Evolutionary conservation across 192 early-diverging fungal species (phyloP), one percentile per base, ranked within the genome.

Genomic region (Backusella parvicylindrica): DNA sequence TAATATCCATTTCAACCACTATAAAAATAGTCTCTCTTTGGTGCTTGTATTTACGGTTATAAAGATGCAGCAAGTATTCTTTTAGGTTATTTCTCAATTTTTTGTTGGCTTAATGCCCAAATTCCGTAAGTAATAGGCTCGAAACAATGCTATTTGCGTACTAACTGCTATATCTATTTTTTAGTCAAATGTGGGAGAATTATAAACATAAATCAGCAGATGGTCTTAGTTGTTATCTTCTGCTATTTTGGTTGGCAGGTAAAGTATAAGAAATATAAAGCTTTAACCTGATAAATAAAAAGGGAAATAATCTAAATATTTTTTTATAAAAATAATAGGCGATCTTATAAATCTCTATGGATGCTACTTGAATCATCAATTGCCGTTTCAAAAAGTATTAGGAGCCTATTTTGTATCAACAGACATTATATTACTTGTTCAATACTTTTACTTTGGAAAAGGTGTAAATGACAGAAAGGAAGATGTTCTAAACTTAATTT

Each of bases 261-360:
- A 82, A 64, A 65, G 31, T 67, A 56, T 16, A 7, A 3, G 43
- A 43, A 2, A 16, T 18, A 30, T 30, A 43, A 16, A 43, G 30
- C 26, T 30, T 41, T 28, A 30, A 43, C 18, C 26, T 43, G 40
- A 60, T 68, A 38, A 18, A 68, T 38, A 37, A 23, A 68, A 35
- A 37, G 21, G 33, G n/a, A 60, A 23, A n/a, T 28, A 60, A 60
- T 60, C 53, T 60, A 60, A 60, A 26, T 60, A 11, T 26, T 53
- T 26, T 56, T 26, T 60, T 28, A 28, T 28, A 60, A 60, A 26
- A 28, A 6, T 56, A 56, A 41, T 76, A 81, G 92, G 92, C 31
- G 93, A 95, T 75, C 28, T 91, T 63, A 82, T 85, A 71, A 93
- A 91, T 75, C 75, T 93, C 3, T 74, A 89, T 41, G 92, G 93